Evolutionary conservation across 768 basidiomycete genomes (phyloP).

Genomic region (Clavulina sp.): DNA sequence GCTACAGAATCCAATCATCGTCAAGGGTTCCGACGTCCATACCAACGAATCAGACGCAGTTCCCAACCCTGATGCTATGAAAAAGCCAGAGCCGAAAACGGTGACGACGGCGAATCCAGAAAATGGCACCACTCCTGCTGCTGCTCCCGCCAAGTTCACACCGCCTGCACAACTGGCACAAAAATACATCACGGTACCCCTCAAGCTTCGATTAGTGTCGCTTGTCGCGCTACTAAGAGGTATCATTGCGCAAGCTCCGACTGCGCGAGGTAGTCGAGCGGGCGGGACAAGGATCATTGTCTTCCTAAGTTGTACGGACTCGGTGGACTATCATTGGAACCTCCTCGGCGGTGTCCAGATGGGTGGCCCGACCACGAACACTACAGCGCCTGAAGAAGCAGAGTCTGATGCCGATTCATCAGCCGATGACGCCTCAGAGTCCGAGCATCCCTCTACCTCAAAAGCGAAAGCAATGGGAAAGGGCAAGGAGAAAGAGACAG

Average conservation of each 20-base stretch:
- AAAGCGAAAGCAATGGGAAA: too few species aligned
- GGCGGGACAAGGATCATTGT: conserved; percentile 65
- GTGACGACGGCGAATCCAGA: background rate
- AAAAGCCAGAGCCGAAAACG: conserved; percentile 11
- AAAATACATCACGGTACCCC: conserved; percentile 75
- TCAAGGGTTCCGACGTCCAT: conserved; percentile 53
- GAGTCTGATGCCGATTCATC: conserved; percentile 15
- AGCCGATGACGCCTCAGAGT: conserved; percentile 16
- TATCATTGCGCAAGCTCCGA: conserved; percentile 37
- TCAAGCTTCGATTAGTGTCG: conserved; percentile 87
- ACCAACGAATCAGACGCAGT: conserved; percentile 14
- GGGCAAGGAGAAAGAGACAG: conserved; percentile 11
- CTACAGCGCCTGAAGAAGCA: conserved; percentile 7
- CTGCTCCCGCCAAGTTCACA: conserved; percentile 45
- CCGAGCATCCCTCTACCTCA: conserved; percentile 13
- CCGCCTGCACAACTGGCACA: conserved; percentile 88
- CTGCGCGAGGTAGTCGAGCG: conserved; percentile 13
- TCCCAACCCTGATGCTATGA: conserved; percentile 12
- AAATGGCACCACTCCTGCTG: background rate
- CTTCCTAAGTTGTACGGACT: conserved; percentile 92
- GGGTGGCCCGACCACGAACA: conserved; percentile 22
- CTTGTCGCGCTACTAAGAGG: conserved; percentile 73
- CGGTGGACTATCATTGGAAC: conserved; percentile 93
- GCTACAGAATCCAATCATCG: conserved; percentile 60
- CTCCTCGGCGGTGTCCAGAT: conserved; percentile 58